A percentile compares a stretch with the other conserved stretches of the same genome.
phyloP scores from a whole-genome alignment of 257 asterid genomes.

The Capsicum chinense region DNA sequence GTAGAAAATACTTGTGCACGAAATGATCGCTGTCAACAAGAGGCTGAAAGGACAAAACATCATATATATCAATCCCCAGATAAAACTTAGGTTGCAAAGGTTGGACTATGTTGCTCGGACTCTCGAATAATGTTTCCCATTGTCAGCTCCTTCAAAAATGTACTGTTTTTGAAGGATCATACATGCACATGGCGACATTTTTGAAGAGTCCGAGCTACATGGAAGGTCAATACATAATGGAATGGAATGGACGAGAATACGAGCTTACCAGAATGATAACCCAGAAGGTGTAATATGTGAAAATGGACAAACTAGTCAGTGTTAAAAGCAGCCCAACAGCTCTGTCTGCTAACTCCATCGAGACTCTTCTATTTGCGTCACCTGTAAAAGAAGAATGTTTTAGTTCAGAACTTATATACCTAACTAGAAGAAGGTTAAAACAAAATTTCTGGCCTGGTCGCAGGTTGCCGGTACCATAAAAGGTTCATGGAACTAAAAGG shows the following conservation, averaged over 20 bases:
- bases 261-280: slow-evolving; percentile 78
- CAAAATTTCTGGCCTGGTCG: background rate
- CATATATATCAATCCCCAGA: slow-evolving; percentile 19
- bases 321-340: slow-evolving; percentile 78
- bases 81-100: background rate
- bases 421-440: background rate
- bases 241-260: background rate
- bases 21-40: slow-evolving; percentile 84
- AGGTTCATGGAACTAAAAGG: background rate
- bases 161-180: background rate
- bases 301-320: slow-evolving; percentile 70
- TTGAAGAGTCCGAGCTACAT: background rate
- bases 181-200: background rate
- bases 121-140: background rate
- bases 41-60: slow-evolving; percentile 59
- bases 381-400: background rate
- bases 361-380: background rate
- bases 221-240: background rate
- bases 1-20: slow-evolving; percentile 88
- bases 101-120: background rate
- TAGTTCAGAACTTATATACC: background rate
- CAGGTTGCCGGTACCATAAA: background rate
- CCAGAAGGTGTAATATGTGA: slow-evolving; percentile 94
- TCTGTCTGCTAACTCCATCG: slow-evolving; percentile 81
- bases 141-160: background rate